A percentile compares a stretch with the other conserved stretches of the same genome.
Conservation (phyloP, 768 basidiomycete species). For the Suillus cothurnatus region DNA sequence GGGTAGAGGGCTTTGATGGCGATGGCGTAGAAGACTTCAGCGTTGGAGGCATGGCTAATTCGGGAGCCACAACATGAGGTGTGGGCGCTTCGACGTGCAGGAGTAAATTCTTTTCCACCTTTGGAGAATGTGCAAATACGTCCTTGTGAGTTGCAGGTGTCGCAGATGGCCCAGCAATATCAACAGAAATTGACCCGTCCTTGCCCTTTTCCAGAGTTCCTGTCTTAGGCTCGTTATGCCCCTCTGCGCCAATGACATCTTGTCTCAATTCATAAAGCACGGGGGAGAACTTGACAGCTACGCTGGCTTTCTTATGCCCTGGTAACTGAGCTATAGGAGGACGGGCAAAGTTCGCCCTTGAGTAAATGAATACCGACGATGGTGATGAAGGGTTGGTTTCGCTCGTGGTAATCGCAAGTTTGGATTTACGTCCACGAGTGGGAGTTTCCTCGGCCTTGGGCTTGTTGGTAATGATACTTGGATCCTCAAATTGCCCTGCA, state of each 20-base stretch:
- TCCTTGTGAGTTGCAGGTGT: slow-evolving; percentile 22
- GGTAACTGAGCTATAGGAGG: slow-evolving; percentile 94
- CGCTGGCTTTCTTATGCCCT: slow-evolving; percentile 94
- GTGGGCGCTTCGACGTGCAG: slow-evolving; percentile 6
- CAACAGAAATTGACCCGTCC: slow-evolving; percentile 62
- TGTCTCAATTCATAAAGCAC: slow-evolving; percentile 88
- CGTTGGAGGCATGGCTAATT: slow-evolving; percentile 13
- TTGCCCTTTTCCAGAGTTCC: slow-evolving; percentile 68
- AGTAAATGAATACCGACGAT: slow-evolving; percentile 90
- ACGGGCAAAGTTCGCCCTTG: slow-evolving; percentile 89
- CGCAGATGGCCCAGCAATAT: slow-evolving; percentile 46
- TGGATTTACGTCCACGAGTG: slow-evolving; percentile 59
- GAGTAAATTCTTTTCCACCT: slow-evolving; percentile 1
- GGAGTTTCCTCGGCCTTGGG: slow-evolving; percentile 45
- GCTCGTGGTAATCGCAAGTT: slow-evolving; percentile 39
- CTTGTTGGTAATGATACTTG: slow-evolving; percentile 48
- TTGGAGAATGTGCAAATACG: slow-evolving; percentile 10
- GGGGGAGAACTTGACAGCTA: slow-evolving; percentile 93
- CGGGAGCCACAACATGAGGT: slow-evolving; percentile 4
- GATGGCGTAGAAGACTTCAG: slow-evolving; percentile 18
- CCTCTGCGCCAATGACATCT: slow-evolving; percentile 43
- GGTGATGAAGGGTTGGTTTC: slow-evolving; percentile 42
- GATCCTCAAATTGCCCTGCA: slow-evolving; percentile 96
- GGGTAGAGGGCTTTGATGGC: slow-evolving; percentile 20
- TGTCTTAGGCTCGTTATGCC: slow-evolving; percentile 47